These are phyloP conservation scores for Diutina ranongensis DNA, from an alignment of 1,139 yeast genomes.

Conservation along the genomic window DNA sequence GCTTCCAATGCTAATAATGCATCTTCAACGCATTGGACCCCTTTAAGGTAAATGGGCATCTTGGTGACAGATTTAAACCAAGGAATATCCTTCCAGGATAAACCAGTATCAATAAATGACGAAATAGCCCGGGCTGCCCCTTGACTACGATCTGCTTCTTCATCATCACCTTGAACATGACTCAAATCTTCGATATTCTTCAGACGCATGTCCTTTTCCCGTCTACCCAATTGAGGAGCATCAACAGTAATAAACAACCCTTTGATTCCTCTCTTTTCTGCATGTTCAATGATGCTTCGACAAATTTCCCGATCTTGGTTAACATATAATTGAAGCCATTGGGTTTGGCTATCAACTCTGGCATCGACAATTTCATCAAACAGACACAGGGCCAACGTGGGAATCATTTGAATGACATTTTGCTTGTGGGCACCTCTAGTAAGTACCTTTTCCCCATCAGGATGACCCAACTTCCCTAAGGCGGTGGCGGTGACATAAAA, in stretches of 20 bases:
- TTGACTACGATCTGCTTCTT: conserved; percentile 51
- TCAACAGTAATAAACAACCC: conserved; percentile 85
- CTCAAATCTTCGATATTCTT: conserved; percentile 30
- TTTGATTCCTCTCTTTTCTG: conserved; percentile 64
- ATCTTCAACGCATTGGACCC: conserved; percentile 6
- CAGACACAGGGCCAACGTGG: conserved; percentile 42
- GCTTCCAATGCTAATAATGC: background rate
- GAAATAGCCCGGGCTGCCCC: conserved; percentile 88
- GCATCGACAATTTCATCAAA: conserved; percentile 45
- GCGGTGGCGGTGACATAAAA: conserved; percentile 52
- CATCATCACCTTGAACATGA: conserved; percentile 44
- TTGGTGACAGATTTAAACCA: conserved; percentile 11
- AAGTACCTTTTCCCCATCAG: conserved; percentile 42
- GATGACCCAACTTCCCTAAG: conserved; percentile 42
- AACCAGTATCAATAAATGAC: conserved; percentile 66
- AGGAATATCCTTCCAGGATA: conserved; percentile 32
- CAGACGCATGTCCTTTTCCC: conserved; percentile 57
- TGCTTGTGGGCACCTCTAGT: conserved; percentile 38
- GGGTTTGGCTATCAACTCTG: conserved; percentile 20
- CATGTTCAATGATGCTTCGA: conserved; percentile 49
- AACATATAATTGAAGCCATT: conserved; percentile 36
- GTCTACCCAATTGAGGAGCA: conserved; percentile 89
- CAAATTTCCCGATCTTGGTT: conserved; percentile 43
- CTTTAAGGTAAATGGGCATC: conserved; percentile 6
- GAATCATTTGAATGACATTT: conserved; percentile 43